A percentile compares a stretch with the other conserved stretches of the same genome.
phyloP scores from a whole-genome alignment of 2,329 filamentous ascomycete genomes.

The Achaetomium macrosporum region DNA sequence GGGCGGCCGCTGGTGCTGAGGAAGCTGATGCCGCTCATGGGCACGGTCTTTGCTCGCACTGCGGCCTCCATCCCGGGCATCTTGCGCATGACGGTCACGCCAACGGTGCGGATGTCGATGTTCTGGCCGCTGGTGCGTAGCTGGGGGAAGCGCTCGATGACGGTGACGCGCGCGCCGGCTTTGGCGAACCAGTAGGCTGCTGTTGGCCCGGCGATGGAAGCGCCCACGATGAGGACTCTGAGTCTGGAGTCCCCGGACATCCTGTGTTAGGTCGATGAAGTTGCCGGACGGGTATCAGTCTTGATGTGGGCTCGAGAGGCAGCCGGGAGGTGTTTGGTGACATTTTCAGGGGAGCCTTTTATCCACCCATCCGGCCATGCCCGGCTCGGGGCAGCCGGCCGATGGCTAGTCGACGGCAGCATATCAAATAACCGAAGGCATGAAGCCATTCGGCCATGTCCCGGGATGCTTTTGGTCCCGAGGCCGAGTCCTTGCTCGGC shows the following conservation, averaged over 20 bases:
- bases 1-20: not conserved
- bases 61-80: not conserved
- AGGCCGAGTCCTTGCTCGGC: not conserved
- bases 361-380: not conserved
- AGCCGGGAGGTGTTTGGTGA: not conserved
- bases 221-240: conserved; percentile 1
- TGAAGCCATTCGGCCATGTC: not conserved
- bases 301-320: not conserved
- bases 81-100: conserved; percentile 4
- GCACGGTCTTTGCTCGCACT: not conserved
- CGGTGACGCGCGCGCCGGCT: not conserved
- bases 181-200: conserved; percentile 5
- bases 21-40: conserved; percentile 1
- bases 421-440: not conserved
- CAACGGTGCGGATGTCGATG: conserved; percentile 3
- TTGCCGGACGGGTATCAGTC: not conserved
- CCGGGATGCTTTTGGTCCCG: not conserved
- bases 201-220: conserved; percentile 1
- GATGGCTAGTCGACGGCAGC: too few species aligned
- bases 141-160: conserved; percentile 2
- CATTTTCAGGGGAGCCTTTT: not conserved
- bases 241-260: not conserved
- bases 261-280: not conserved
- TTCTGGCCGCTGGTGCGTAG: conserved; percentile 4
- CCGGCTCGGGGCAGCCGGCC: not conserved